Base-by-base conservation (phyloP, 768 basidiomycete species). In the Tephrocybe rancida region DNA sequence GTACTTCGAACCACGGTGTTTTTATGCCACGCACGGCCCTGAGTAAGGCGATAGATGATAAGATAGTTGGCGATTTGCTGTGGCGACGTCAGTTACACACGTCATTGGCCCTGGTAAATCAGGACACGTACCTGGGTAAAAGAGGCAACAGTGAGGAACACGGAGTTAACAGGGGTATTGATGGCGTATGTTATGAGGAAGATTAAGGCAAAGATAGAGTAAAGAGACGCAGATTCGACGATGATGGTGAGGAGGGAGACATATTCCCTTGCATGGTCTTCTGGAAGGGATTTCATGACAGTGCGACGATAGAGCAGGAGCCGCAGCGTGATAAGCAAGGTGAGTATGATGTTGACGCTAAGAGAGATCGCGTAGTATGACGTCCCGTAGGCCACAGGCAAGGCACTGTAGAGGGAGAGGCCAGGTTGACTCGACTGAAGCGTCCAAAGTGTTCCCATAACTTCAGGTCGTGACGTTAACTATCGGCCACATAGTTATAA, bases 221-320 rank as follows among this genome's bases (percentile, higher is more conserved):
- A 79, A 5, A 79, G 61, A 2, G 76, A 73, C 0, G 79, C 79
- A 3, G 72, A 75, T 55, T 80, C 78, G 45, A 80, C 56, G 24
- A 80, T 48, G 26, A 79, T 70, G 1, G 73, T 61, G 0, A 62
- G 62, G 32, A 76, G 54, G 5, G 72, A 74, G 22, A 71, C 53
- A 58, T 77, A 79, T 32, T 73, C 64, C 13, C 38, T 61, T 3
- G 66, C 74, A 30, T 75, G 61, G 0, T 69, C 72, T 3, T 59
- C 57, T 2, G 72, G 68, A n/a, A 79, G 66, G 3, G 58, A 61
- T 11, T 56, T 44, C 19, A 69, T 35, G 34, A 71, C 55, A 9
- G 55, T 59, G 26, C 65, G 62, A 25, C 76, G 70, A 48, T 73
- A 69, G 5, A 70, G 37, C 44, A 69, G 39, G 11, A 76, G 70